phyloP scores from a whole-genome alignment of 75 land plant genomes.

The Pinus tabuliformis region DNA sequence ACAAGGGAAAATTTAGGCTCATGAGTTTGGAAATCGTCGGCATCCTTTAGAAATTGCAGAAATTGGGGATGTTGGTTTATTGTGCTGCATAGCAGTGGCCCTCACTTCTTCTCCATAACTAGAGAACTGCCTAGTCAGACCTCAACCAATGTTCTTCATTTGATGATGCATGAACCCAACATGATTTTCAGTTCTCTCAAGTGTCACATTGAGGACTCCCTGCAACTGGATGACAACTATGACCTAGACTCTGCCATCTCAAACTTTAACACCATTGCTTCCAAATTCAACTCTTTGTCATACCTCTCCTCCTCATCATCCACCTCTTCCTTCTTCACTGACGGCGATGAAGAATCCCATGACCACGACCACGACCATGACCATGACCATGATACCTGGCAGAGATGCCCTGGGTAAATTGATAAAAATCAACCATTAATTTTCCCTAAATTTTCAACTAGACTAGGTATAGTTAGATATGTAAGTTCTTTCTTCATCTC shows the following conservation, averaged over 20 bases:
- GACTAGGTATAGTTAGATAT: too few species aligned
- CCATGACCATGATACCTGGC: too few species aligned
- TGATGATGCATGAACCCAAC: conserved; percentile 78
- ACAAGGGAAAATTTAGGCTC: conserved; percentile 93
- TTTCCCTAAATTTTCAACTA: too few species aligned
- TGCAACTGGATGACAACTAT: not conserved
- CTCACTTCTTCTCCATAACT: too few species aligned
- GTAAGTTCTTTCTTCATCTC: too few species aligned
- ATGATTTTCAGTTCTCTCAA: conserved; percentile 65
- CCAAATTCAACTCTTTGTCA: not conserved
- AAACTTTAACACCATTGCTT: not conserved
- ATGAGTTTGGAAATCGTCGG: conserved; percentile 59
- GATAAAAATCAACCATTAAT: too few species aligned
- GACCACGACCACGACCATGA: too few species aligned
- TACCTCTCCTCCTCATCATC: conserved; percentile 9
- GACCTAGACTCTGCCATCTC: not conserved
- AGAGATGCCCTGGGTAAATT: too few species aligned
- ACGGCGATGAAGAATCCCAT: too few species aligned
- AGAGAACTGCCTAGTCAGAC: conserved; percentile 1
- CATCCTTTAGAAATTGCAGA: conserved; percentile 44
- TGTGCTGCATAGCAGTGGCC: too few species aligned
- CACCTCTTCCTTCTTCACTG: not conserved
- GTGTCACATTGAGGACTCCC: conserved; percentile 38
- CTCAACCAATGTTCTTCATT: conserved; percentile 54
- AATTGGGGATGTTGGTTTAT: conserved; percentile 63